Percentiles rank a stretch among this genome's conserved stretches.
These are phyloP conservation scores for Gossypium australe DNA, from an alignment of 345 rosid species.

Conservation along the genomic window DNA sequence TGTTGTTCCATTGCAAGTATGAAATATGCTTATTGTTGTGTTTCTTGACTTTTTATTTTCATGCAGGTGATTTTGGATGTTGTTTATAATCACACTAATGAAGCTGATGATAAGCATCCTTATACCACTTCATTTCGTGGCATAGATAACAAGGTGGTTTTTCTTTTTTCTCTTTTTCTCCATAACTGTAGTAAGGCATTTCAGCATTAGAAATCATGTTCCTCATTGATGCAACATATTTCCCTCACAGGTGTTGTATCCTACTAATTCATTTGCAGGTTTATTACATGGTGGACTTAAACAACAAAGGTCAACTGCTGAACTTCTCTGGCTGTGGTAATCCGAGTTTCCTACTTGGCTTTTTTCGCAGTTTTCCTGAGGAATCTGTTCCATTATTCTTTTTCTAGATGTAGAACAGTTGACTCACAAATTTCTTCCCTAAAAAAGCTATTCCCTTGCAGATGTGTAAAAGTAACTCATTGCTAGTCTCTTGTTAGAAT, in stretches of 20 bases:
- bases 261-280: constrained; percentile 43
- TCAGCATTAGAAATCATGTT: neutral
- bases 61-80: constrained; percentile 90
- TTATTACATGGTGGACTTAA: constrained; percentile 76
- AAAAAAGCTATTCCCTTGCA: neutral
- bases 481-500: neutral
- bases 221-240: neutral
- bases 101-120: constrained; percentile 76
- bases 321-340: constrained; percentile 94
- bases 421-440: neutral
- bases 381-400: neutral
- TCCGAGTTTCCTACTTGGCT: constrained; percentile 8
- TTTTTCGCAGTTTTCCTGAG: neutral
- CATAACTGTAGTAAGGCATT: neutral
- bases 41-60: constrained; percentile 14
- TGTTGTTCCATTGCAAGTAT: constrained; percentile 10
- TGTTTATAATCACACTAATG: constrained; percentile 93
- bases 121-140: constrained; percentile 94
- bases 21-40: neutral
- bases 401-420: neutral
- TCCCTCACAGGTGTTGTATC: neutral
- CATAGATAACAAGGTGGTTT: constrained; percentile 77
- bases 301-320: constrained; percentile 49
- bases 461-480: neutral
- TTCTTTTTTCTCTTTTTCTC: neutral